Conservation (phyloP, 148 eudicot species). For the Vaccinium macrocarpon region DNA sequence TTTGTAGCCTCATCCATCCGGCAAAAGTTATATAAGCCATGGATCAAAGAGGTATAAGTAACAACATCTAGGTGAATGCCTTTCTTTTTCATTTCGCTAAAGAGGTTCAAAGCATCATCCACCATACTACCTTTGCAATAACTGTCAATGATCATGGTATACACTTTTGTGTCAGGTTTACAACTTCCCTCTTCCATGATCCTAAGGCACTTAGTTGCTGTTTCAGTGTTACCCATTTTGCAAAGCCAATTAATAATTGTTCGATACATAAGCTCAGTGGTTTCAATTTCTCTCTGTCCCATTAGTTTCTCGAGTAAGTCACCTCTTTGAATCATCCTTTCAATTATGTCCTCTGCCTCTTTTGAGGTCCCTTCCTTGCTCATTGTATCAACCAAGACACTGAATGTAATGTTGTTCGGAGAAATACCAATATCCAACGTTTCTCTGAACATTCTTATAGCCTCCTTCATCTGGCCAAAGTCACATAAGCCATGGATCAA, state of each 20-base stretch:
- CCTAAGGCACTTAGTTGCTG: neutral
- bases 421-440: conserved; percentile 5
- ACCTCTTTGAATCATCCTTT: conserved; percentile 11
- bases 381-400: neutral
- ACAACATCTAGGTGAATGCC: neutral
- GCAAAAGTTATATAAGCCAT: neutral
- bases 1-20: neutral
- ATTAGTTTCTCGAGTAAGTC: too few species aligned
- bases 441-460: neutral
- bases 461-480: neutral
- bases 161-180: neutral
- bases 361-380: conserved; percentile 8
- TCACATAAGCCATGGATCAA: conserved; percentile 13
- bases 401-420: neutral
- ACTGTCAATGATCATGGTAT: conserved; percentile 2
- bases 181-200: neutral
- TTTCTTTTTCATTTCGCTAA: conserved; percentile 8
- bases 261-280: conserved; percentile 1
- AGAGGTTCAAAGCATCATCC: conserved; percentile 9
- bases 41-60: conserved; percentile 12
- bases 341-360: neutral
- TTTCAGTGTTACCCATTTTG: neutral
- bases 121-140: conserved; percentile 10
- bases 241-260: conserved; percentile 19
- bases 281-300: neutral